Conservation (phyloP, 768 basidiomycete genomes). For the Neoboletus magnificus region DNA sequence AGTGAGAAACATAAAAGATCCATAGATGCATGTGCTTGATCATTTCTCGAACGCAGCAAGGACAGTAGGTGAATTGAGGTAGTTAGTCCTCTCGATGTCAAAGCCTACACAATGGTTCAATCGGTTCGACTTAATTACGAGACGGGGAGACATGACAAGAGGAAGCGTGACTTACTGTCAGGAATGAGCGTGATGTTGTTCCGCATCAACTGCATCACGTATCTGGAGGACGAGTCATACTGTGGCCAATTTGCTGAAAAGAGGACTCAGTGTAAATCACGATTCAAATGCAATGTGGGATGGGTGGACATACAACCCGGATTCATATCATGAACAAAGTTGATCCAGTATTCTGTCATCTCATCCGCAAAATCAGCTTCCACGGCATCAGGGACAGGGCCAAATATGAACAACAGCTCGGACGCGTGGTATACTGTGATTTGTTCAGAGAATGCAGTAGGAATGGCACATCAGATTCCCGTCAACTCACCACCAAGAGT, state of each 20-base stretch:
- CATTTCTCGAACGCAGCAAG: slow-evolving; percentile 18
- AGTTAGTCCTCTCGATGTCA: slow-evolving; percentile 7
- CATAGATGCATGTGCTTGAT: neutral
- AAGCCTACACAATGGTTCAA: slow-evolving; percentile 1
- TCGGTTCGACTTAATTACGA: neutral
- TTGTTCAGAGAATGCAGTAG: neutral
- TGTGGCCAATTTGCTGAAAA: slow-evolving; percentile 39
- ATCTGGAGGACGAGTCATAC: slow-evolving; percentile 33
- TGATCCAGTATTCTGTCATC: slow-evolving; percentile 52
- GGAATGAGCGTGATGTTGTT: slow-evolving; percentile 52
- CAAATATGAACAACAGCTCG: slow-evolving; percentile 25
- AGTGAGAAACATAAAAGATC: neutral
- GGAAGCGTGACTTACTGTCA: slow-evolving; percentile 38
- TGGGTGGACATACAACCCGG: slow-evolving; percentile 45
- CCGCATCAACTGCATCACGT: slow-evolving; percentile 48
- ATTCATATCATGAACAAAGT: slow-evolving; percentile 52
- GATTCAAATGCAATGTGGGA: neutral
- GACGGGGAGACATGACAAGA: neutral
- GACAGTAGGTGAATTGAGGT: slow-evolving; percentile 12
- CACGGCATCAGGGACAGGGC: slow-evolving; percentile 41
- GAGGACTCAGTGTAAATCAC: neutral
- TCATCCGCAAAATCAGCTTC: slow-evolving; percentile 46
- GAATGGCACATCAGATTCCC: no score
- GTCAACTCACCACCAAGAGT: slow-evolving; percentile 43
- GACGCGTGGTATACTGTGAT: slow-evolving; percentile 15